Evolutionary conservation across 177 flowering plant genomes (phyloP).

Genomic region (Vitis hybrid): DNA sequence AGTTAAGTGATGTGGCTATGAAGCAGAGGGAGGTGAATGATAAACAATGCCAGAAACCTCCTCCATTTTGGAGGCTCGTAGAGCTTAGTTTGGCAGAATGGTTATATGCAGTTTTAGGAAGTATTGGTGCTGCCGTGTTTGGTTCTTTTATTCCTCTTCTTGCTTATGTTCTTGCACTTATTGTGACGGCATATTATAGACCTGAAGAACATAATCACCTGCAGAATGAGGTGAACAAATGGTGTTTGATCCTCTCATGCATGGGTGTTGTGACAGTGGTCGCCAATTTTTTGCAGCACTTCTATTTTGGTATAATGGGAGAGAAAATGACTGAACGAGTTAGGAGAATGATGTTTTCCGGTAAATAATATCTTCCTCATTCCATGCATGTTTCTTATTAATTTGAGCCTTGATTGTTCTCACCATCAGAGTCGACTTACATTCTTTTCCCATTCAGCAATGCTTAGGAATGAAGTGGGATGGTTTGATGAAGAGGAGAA

Average conservation of each 20-base stretch:
- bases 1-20: slow-evolving; percentile 57
- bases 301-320: slow-evolving; percentile 97
- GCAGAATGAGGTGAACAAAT: slow-evolving; percentile 65
- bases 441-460: slow-evolving; percentile 46
- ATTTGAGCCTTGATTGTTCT: neutral
- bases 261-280: slow-evolving; percentile 94
- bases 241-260: slow-evolving; percentile 85
- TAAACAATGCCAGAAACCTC: slow-evolving; percentile 41
- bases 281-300: slow-evolving; percentile 93
- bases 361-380: slow-evolving; percentile 25
- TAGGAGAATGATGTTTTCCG: slow-evolving; percentile 94
- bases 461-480: slow-evolving; percentile 91
- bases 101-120: slow-evolving; percentile 94
- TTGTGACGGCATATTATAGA: slow-evolving; percentile 73
- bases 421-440: neutral
- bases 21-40: slow-evolving; percentile 41
- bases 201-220: slow-evolving; percentile 40
- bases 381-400: too few relatives aligned
- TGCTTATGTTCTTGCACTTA: slow-evolving; percentile 73
- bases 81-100: slow-evolving; percentile 95
- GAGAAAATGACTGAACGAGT: slow-evolving; percentile 97
- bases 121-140: slow-evolving; percentile 92
- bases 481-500: slow-evolving; percentile 99
- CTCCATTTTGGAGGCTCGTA: slow-evolving; percentile 86
- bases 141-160: slow-evolving; percentile 98